Base-by-base conservation (phyloP, 2,329 filamentous ascomycete genomes). In the Sporothrix schenckii region DNA sequence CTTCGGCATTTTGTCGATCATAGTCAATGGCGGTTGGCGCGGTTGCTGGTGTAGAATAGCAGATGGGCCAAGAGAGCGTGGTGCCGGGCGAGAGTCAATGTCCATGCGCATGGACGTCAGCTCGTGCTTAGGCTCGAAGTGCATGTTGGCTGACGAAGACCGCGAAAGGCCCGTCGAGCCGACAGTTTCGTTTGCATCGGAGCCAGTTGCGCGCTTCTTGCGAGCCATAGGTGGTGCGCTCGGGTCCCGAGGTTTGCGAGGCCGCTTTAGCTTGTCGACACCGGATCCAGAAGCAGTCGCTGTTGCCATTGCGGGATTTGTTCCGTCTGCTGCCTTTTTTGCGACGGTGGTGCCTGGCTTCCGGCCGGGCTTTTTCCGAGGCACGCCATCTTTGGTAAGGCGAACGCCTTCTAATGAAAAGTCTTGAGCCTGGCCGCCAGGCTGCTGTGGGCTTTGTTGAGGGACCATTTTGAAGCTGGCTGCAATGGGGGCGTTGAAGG, bases 281-380 rank as follows among this genome's bases (percentile, higher is more conserved):
- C 71, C 82, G 21, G 81, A 79, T 68, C 79, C 79, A 63, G 79
- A 73, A 27, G 78, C 76, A 69, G 77, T 77, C 70, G 72, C 74
- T 10, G 76, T 80, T 71, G 80, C 78, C 49, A 69, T 19, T n/a
- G 54, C 52, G 1, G 72, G 53, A 14, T 67, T 41, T 19, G 68
- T 53, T 61, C 66, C 67, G 49, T 76, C 75, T 16, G 69, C 69
- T 14, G 72, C 72, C 63, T 74, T 74, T 70, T 77, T 79, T 47
- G 63, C 27, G 16, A 75, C 75, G 52, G 76, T 72, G 5, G 81
- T 86, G 76, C 84, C 91, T 76, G 88, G 87, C 76, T 90, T 90
- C 66, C 88, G 85, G 27, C 87, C 88, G 24, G 88, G 87, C 80
- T 90, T 90, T 79, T 89, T 89, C 4, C 87, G 80, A 0, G 87